Evolutionary conservation across 805 yeast species (phyloP).

Genomic region (Starmerella sirachaensis): DNA sequence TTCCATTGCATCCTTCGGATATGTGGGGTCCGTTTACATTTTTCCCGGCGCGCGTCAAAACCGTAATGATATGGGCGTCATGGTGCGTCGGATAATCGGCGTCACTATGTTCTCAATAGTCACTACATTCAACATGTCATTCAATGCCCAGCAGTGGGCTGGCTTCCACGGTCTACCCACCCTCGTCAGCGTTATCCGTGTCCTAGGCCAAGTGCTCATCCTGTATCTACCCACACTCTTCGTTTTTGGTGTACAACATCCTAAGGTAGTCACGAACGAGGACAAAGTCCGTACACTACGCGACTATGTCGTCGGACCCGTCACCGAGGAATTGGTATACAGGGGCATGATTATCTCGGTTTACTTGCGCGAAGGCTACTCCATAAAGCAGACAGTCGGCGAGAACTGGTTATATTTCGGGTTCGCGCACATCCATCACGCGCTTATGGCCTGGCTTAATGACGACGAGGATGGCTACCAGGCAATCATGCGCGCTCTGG

Average conservation of each 20-base stretch:
- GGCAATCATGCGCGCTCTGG: conserved; percentile 28
- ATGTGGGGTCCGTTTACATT: conserved; percentile 19
- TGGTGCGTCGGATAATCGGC: conserved; percentile 15
- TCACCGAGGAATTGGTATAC: conserved; percentile 66
- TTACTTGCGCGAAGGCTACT: conserved; percentile 22
- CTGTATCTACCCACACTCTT: conserved; percentile 11
- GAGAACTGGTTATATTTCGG: conserved; percentile 59
- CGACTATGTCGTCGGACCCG: conserved; percentile 57
- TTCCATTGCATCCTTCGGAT: too few relatives aligned
- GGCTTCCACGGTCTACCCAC: background rate
- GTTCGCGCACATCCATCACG: conserved; percentile 71
- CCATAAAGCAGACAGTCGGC: conserved; percentile 24
- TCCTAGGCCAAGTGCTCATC: conserved; percentile 2
- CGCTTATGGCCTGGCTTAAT: conserved; percentile 34
- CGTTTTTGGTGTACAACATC: conserved; percentile 5
- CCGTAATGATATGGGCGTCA: conserved; percentile 6
- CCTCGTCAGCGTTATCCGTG: background rate
- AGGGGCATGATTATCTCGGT: conserved; percentile 36
- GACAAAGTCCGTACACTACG: conserved; percentile 32
- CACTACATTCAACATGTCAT: conserved; percentile 3
- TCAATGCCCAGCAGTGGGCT: conserved; percentile 6
- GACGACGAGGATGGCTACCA: conserved; percentile 9
- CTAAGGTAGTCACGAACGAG: background rate
- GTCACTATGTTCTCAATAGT: conserved; percentile 6
- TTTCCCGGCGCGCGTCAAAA: conserved; percentile 17